Base-by-base conservation (phyloP, 441 rosid genomes). In the Populus hybrid region DNA sequence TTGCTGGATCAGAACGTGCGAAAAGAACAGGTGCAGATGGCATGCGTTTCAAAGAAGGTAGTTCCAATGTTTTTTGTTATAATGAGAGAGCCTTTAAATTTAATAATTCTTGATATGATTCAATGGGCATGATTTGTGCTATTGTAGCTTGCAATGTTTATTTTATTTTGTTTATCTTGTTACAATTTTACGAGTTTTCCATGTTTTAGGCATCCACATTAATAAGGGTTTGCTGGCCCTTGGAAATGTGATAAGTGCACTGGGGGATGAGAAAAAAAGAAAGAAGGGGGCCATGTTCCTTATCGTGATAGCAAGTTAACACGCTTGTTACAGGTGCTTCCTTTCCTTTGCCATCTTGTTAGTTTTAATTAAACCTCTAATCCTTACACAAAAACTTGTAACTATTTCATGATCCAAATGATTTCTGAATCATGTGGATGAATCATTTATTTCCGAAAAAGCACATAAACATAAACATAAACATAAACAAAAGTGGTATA, bases 261-360 rank as follows among this genome's bases (percentile, higher is more conserved):
- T 96, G 75, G 99, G 99, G 72, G 99, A 96, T 78, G 98, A 96
- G 73, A 94, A 86, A 85, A 94, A 86, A 84, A 98, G 73, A 94
- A 90, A 87, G 99, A 96, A 85, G 98, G 99, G 23, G 98, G 97
- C 36, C 98, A 94, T 34, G 91, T 94, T 73, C 99, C 99, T 28
- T 96, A 94, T 70, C 96, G 99, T 53, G 99, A 96, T 79, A 94
- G 99, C 98, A 96, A 96, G 87, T 83, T 96, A 89, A 96, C 99
- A 46, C 97, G 98, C 70, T 87, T 96, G 86, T 85, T 96, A 34
- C 98, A 94, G 98, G 99, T 81, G 85, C 6, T 30, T 61, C 7
- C n/a, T 14, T 14, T 77, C 35, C 21, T 42, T 12, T 18, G 4
- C 35, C 32, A n/a, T 69, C n/a, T 23, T 18, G 6, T 69, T 73